phyloP scores from a whole-genome alignment of 352 stramenopile species.

The Globisporangium okanoganense region DNA sequence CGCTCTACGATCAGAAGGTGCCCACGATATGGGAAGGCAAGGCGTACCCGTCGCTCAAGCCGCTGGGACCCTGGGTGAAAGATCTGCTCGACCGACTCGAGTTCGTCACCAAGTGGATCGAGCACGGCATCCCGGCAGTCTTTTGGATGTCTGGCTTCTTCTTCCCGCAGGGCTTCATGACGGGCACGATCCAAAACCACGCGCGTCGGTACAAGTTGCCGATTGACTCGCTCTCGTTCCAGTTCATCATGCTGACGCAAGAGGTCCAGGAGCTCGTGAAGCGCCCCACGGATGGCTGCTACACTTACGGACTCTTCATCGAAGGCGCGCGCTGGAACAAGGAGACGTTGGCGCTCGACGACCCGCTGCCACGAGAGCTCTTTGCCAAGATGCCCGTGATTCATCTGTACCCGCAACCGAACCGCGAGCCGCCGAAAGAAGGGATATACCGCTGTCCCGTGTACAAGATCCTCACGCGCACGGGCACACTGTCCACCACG shows the following conservation, averaged over 20 bases:
- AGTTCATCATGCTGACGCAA: conserved; percentile 80
- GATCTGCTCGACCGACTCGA: conserved; percentile 77
- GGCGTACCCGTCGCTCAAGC: conserved; percentile 90
- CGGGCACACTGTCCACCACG: conserved; percentile 87
- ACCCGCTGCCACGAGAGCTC: conserved; percentile 85
- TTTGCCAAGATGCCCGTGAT: conserved; percentile 87
- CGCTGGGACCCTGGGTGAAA: conserved; percentile 84
- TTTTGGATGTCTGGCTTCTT: conserved; percentile 93
- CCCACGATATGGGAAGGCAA: conserved; percentile 84
- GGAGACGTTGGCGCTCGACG: conserved; percentile 48
- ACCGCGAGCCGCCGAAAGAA: conserved; percentile 51
- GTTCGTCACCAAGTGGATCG: conserved; percentile 75
- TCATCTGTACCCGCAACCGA: conserved; percentile 61
- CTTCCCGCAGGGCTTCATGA: conserved; percentile 92
- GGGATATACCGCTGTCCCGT: conserved; percentile 89
- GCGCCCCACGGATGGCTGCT: conserved; percentile 78
- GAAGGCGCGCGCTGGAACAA: conserved; percentile 87
- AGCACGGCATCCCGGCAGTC: conserved; percentile 65
- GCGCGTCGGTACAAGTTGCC: conserved; percentile 84
- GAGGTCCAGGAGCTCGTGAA: conserved; percentile 44
- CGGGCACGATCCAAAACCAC: conserved; percentile 91
- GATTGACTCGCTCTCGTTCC: conserved; percentile 91
- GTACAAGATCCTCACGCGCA: conserved; percentile 91
- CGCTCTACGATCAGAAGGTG: conserved; percentile 88
- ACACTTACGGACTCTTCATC: conserved; percentile 86